Percentiles rank a stretch among this genome's conserved stretches.
Evolutionary conservation across 257 asterid genomes (phyloP).

Genomic region (Osmanthus fragrans): DNA sequence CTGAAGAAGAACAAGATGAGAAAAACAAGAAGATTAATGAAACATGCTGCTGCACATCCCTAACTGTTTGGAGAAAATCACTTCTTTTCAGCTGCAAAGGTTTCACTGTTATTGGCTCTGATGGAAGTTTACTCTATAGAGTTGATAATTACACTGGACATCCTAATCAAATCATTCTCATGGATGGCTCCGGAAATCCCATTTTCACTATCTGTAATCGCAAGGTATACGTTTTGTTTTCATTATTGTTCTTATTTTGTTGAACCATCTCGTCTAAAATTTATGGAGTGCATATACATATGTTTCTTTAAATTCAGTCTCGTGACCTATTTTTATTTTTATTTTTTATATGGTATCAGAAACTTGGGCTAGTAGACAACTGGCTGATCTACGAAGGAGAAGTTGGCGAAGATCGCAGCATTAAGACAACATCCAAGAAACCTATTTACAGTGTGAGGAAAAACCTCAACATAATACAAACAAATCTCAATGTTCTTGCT

Average conservation of each 20-base stretch:
- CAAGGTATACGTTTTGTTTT: constrained; percentile 39
- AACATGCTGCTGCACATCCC: constrained; percentile 26
- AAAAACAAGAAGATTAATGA: neutral
- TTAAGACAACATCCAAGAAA: constrained; percentile 26
- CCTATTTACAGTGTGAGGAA: constrained; percentile 55
- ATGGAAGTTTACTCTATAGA: constrained; percentile 61
- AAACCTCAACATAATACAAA: constrained; percentile 29
- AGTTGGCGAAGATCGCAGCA: constrained; percentile 28
- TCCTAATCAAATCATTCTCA: constrained; percentile 48
- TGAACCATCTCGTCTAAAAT: neutral
- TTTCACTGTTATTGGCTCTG: constrained; percentile 65
- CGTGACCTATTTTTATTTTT: neutral
- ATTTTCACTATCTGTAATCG: constrained; percentile 58
- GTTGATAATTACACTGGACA: constrained; percentile 65
- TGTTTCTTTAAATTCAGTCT: neutral
- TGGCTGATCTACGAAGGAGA: constrained; percentile 80
- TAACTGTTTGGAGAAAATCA: constrained; percentile 87
- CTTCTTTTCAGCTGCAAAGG: constrained; percentile 65
- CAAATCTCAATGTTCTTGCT: constrained; percentile 46
- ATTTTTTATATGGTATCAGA: constrained; percentile 35
- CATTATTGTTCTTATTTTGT: neutral
- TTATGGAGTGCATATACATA: neutral
- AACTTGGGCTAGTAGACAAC: constrained; percentile 47
- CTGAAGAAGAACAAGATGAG: constrained; percentile 19
- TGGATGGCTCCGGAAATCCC: constrained; percentile 73